Base-by-base conservation (phyloP, 441 rosid species). In the Flueggea neowawraea region DNA sequence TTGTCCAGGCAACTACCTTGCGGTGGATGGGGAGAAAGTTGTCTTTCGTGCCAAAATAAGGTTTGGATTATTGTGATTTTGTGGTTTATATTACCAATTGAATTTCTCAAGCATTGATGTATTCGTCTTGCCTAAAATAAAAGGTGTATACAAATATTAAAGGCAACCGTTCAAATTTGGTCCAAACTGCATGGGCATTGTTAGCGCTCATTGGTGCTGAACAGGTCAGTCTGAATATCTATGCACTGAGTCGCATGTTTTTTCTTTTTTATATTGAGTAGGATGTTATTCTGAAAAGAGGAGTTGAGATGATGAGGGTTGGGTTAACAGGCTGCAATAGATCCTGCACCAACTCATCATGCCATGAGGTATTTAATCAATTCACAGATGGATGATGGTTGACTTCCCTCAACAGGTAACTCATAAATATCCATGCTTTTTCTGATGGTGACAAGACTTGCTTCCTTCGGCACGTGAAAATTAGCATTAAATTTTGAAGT, bases 11-110 rank as follows among this genome's bases (percentile, higher is more conserved):
- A 89, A 77, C 76, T 71, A 54, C 61, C 83, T 12, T 81, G 82
- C 2, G 28, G 28, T n/a, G 96, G 96, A 53, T 89, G 96, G 96
- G 96, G 90, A 73, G 95, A 88, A 69, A 85, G 95, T 66, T 85
- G 85, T 55, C 85, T 88, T 58, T 85, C 95, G 55, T 83, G 88
- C 69, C 89, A 82, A 80, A 78, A 88, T 63, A 82, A 82, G 83
- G 91, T 87, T 17, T 52, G 28, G 4, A 14, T 52, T 3, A 10
- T 14, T 48, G 4, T 48, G 12, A 12, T 10, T 15, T 8, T 4
- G 12, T 48, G 52, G 0, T 3, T 5, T 48, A 48, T 48, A 48
- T 8, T 15, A 48, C 4, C 15, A 11, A 4, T 10, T 48, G 12
- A 52, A 14, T n/a, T n/a, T n/a, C 28, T 22, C 28, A 2, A 22